Base-by-base conservation (phyloP, 2,329 filamentous ascomycete species). In the Penicillium sp. region DNA sequence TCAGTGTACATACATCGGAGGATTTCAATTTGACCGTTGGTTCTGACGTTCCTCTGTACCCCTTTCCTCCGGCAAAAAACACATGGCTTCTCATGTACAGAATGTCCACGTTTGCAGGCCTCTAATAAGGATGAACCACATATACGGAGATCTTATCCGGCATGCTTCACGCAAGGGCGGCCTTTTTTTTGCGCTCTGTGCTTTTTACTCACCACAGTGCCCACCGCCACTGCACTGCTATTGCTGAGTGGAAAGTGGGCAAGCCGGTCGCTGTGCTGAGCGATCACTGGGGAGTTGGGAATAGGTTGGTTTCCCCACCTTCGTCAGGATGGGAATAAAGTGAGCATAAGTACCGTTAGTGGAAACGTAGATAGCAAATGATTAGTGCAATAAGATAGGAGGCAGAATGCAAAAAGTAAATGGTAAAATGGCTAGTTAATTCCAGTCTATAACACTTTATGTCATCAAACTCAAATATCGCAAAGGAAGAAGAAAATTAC, bases 31-130 rank as follows among this genome's bases (percentile, higher is more conserved):
- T 45, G 17, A 14, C 11, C 42, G 22, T 28, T 22, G 12, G 3
- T 8, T 45, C 25, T 25, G 5, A 20, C 39, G 20, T 42, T 42
- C 48, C n/a, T n/a, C n/a, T 50, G 12, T 37, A 22, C 28, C 49
- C 35, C 55, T 25, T 43, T 53, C 45, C 28, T 28, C 28, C 45
- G 45, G 14, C 28, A 49, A 20, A 42, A 60, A 53, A 47, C 60
- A 63, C 57, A 63, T 63, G 62, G 62, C 52, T n/a, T 52, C 25
- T 47, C 14, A 57, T 60, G 52, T 55, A 35, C 17, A 58, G 38
- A 37, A 59, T 55, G 48, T 54, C 63, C 64, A 65, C 64, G 64
- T 65, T 63, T 31, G 20, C 31, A 20, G 39, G 39, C 50, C 39
- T 35, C 35, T 50, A 43, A 42, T 37, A 8, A 31, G 42, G 8